These are phyloP conservation scores for Coprinellus aureogranulatus DNA, from an alignment of 768 basidiomycete genomes.

Conservation along the genomic window DNA sequence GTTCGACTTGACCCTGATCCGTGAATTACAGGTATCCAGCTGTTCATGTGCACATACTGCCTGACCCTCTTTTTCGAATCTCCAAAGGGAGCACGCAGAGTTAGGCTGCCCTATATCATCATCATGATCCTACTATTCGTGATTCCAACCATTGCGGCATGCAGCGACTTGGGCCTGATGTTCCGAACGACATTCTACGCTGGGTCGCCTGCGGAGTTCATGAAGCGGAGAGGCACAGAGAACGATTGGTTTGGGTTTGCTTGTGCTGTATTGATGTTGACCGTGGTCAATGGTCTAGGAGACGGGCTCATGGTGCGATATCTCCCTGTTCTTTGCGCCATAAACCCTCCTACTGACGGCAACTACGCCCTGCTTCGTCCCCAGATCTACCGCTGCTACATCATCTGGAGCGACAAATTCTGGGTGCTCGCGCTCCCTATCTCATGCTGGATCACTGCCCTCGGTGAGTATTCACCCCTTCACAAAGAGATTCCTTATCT, in stretches of 20 bases:
- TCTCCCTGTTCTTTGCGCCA: background rate
- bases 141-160: background rate
- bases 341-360: background rate
- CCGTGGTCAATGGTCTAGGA: background rate
- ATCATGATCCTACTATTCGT: background rate
- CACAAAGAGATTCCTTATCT: background rate
- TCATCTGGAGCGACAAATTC: constrained; percentile 4
- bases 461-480: background rate
- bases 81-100: background rate
- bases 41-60: constrained; percentile 7
- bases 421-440: background rate
- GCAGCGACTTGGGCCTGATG: background rate
- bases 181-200: background rate
- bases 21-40: background rate
- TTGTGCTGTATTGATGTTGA: background rate
- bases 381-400: constrained; percentile 6
- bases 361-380: background rate
- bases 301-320: constrained; percentile 3
- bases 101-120: background rate
- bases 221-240: background rate
- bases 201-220: background rate
- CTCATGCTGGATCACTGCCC: background rate
- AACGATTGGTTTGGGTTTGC: background rate
- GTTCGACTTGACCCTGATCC: background rate
- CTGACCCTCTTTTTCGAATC: background rate